A percentile compares a stretch with the other conserved stretches of the same genome.
phyloP scores from a whole-genome alignment of 139 green algal genomes.

The Picochlorum costavermella region DNA sequence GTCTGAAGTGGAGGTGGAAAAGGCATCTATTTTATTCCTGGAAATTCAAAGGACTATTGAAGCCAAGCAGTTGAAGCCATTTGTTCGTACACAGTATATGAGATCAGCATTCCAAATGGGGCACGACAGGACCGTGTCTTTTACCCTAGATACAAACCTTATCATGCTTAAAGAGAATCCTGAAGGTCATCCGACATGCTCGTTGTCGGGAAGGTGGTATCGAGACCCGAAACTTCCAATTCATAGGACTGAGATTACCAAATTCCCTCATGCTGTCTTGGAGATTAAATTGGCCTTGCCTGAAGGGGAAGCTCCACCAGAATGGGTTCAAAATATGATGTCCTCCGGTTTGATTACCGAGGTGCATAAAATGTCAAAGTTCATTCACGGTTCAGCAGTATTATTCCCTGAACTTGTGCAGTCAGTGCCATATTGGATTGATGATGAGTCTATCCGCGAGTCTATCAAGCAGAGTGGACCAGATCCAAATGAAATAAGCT shows the following conservation, averaged over 20 bases:
- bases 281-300: conserved; percentile 91
- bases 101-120: conserved; percentile 89
- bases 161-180: conserved; percentile 95
- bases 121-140: conserved; percentile 79
- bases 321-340: conserved; percentile 83
- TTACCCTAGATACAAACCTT: conserved; percentile 93
- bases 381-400: conserved; percentile 67
- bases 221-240: conserved; percentile 67
- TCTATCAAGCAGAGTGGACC: conserved; percentile 49
- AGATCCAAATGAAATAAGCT: not conserved
- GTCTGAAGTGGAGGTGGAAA: conserved; percentile 51
- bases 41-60: conserved; percentile 76
- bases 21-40: conserved; percentile 60
- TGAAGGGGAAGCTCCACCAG: conserved; percentile 64
- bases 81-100: conserved; percentile 91
- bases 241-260: conserved; percentile 78
- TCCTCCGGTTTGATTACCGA: conserved; percentile 35
- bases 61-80: conserved; percentile 81
- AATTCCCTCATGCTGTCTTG: conserved; percentile 90
- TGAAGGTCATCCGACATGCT: conserved; percentile 66
- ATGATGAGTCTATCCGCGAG: conserved; percentile 69
- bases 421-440: conserved; percentile 92
- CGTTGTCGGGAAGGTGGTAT: conserved; percentile 45
- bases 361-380: conserved; percentile 93
- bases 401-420: conserved; percentile 33